phyloP scores from a whole-genome alignment of 345 rosid species.

The Salix udensis region DNA sequence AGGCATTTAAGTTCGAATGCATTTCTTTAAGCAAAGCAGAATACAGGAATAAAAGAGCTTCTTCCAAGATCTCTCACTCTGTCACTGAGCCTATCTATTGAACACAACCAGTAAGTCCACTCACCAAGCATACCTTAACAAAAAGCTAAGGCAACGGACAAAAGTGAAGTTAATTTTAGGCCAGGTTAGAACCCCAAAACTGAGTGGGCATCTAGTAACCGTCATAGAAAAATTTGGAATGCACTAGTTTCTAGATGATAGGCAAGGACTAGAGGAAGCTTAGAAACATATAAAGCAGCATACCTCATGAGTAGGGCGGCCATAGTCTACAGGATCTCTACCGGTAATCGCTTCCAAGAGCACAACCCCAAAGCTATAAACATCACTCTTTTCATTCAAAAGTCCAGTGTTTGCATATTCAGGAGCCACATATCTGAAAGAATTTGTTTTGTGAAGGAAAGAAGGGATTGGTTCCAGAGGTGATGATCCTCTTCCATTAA shows the following conservation, averaged over 20 bases:
- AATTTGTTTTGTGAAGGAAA: conserved; percentile 4
- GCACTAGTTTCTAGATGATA: background rate
- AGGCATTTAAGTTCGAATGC: background rate
- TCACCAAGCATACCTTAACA: background rate
- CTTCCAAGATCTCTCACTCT: background rate
- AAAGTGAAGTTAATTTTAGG: background rate
- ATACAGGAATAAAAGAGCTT: background rate
- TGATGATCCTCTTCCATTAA: background rate
- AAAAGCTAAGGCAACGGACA: background rate
- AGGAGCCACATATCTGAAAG: conserved; percentile 88
- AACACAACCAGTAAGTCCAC: background rate
- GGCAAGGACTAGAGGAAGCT: background rate
- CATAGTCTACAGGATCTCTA: conserved; percentile 95
- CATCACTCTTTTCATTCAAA: conserved; percentile 97
- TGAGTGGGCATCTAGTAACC: conserved; percentile 3
- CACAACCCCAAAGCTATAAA: conserved; percentile 93
- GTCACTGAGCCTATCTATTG: background rate
- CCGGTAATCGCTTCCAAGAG: conserved; percentile 89
- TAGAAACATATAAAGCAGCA: background rate
- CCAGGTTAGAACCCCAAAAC: background rate
- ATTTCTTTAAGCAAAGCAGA: background rate
- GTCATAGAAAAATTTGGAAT: background rate
- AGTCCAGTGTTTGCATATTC: conserved; percentile 98
- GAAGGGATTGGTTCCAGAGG: background rate
- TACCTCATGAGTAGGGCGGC: conserved; percentile 87